These are phyloP conservation scores for Nemania serpens DNA, from an alignment of 2,329 filamentous ascomycete genomes.

Conservation along the genomic window DNA sequence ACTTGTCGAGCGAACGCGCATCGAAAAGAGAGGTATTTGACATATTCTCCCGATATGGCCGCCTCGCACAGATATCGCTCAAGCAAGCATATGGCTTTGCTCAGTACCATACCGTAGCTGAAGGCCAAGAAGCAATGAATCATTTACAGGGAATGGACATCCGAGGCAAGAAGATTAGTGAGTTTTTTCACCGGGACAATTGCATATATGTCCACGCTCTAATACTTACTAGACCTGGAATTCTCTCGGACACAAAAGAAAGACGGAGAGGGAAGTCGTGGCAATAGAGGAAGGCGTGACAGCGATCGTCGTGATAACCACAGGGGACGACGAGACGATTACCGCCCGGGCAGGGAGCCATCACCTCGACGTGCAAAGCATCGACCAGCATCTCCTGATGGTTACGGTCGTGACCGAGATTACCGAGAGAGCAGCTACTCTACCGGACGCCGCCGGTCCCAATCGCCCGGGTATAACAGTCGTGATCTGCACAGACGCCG, in stretches of 20 bases:
- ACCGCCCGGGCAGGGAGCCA: constrained; percentile 34
- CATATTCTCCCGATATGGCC: constrained; percentile 83
- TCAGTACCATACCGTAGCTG: constrained; percentile 79
- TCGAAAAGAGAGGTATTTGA: constrained; percentile 94
- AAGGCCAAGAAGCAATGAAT: constrained; percentile 76
- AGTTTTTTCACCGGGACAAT: constrained; percentile 46
- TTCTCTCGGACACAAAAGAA: constrained; percentile 87
- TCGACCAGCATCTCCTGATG: constrained; percentile 43
- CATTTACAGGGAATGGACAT: constrained; percentile 80
- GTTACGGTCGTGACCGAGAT: constrained; percentile 43
- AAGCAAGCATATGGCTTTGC: constrained; percentile 98
- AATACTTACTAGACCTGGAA: constrained; percentile 70
- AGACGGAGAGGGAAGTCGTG: constrained; percentile 69
- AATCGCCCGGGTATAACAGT: constrained; percentile 61
- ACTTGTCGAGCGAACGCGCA: constrained; percentile 89
- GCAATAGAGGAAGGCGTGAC: constrained; percentile 51
- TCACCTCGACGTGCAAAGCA: constrained; percentile 40
- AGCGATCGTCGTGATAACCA: constrained; percentile 45
- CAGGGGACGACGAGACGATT: constrained; percentile 36
- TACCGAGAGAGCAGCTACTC: constrained; percentile 45
- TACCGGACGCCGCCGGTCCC: constrained; percentile 65
- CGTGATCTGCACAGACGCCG: constrained; percentile 65
- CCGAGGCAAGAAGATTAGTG: constrained; percentile 91
- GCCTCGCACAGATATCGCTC: constrained; percentile 90
- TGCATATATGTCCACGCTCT: constrained; percentile 2